Evolutionary conservation across 805 yeast genomes (phyloP).

Genomic region (Cyberlindnera lachancei): DNA sequence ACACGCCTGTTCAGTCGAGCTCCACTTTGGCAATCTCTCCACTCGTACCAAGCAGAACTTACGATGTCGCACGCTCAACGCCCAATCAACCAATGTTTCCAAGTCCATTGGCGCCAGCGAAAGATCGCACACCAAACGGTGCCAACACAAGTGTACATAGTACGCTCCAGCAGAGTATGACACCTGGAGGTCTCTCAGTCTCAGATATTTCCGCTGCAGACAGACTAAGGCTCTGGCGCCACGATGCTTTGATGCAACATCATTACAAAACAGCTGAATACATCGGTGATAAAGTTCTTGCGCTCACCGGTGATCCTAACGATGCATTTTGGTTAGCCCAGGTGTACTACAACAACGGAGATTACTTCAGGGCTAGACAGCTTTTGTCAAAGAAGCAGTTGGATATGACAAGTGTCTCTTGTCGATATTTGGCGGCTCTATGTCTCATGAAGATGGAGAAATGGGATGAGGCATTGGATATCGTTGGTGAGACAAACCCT

Average conservation of each 20-base stretch:
- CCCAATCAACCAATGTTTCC: conserved; percentile 36
- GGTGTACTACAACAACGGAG: conserved; percentile 69
- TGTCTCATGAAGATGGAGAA: conserved; percentile 63
- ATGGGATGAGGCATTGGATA: conserved; percentile 84
- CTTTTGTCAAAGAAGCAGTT: conserved; percentile 53
- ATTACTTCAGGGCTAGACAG: conserved; percentile 72
- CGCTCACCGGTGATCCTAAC: conserved; percentile 78
- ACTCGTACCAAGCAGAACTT: conserved; percentile 30
- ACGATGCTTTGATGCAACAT: conserved; percentile 88
- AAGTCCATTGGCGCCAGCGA: conserved; percentile 28
- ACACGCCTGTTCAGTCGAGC: conserved; percentile 51
- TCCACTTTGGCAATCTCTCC: conserved; percentile 75
- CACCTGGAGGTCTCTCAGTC: conserved; percentile 1
- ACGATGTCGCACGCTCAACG: conserved; percentile 38
- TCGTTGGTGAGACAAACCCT: conserved; percentile 79
- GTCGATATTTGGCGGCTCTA: conserved; percentile 74
- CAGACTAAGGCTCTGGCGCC: conserved; percentile 82
- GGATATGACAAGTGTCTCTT: conserved; percentile 51
- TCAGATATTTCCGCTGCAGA: conserved; percentile 61
- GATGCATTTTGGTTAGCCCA: conserved; percentile 98
- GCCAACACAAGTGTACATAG: neutral
- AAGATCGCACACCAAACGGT: conserved; percentile 6
- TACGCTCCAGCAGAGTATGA: neutral
- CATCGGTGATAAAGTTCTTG: conserved; percentile 83
- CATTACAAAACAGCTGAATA: conserved; percentile 85